Base-by-base conservation (phyloP, 73 alveolate genomes). In the Blepharisma japonicum region DNA sequence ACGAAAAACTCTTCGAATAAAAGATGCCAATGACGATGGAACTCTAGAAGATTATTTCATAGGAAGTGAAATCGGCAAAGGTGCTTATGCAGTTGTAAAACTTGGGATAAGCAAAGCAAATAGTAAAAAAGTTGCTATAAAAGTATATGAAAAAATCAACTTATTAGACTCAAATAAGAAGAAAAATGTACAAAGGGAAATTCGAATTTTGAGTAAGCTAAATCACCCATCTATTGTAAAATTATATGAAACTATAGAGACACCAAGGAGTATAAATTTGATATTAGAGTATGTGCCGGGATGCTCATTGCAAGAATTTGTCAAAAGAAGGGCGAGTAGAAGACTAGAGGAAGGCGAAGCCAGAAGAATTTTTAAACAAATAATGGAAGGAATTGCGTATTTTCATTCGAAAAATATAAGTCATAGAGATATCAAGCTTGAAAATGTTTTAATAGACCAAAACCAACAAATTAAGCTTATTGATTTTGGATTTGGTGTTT, bases 31-130 rank as follows among this genome's bases (percentile, higher is more conserved):
- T 53, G 84, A 77, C 27, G 45, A 77, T 77, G 51, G 67, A 20
- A 77, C 84, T 7, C 66, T 93, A 45, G 97, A 90, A 39, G 94
- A 87, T n/a, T 92, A 89, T 83, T 84, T 84, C 46, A 84, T 94
- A 56, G 95, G 97, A 39, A 76, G 82, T 68, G 82, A 86, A 55
- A 84, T 94, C 46, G 97, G 98, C 5, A 78, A 86, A 80, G 98
- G 98, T 6, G 94, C 97, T 14, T 94, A 91, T 89, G 98, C 98
- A 7, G 83, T 83, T 39, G 98, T 94, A 38, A 89, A 89, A 84
- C 76, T 89, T 55, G 98, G 98, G 27, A 83, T 89, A 14, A 90
- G 92, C 71, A 91, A 89, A 71, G 87, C 83, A 32, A 86, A 90
- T 45, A 87, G 83, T 45, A 82, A 83, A 61, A 89, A 86, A 77